Evolutionary conservation across 805 yeast species (phyloP).

Genomic region (Cyberlindnera meyerae): DNA sequence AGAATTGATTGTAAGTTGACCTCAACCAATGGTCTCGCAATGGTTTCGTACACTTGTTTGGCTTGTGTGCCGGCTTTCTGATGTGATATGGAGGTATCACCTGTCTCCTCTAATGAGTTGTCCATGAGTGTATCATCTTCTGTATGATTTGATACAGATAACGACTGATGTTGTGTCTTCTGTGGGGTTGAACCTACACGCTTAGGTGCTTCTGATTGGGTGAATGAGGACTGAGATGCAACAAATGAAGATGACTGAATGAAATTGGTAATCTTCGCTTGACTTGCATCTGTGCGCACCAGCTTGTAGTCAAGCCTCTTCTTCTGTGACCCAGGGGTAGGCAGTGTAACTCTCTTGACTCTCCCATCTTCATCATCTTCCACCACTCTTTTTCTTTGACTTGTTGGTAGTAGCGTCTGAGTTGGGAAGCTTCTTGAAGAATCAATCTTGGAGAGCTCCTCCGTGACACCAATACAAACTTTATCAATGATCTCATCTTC

Average conservation of each 20-base stretch:
- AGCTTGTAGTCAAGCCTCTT: conserved; percentile 55
- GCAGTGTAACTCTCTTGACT: background rate
- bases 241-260: conserved; percentile 1
- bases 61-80: no score
- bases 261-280: conserved; percentile 45
- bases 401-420: conserved; percentile 45
- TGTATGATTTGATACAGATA: background rate
- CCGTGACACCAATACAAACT: conserved; percentile 47
- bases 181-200: no score
- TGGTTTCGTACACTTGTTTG: background rate
- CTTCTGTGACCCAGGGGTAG: conserved; percentile 11
- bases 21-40: conserved; percentile 28
- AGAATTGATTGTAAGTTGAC: conserved; percentile 56
- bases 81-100: no score
- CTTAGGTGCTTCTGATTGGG: no score
- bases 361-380: conserved; percentile 5
- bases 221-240: no score
- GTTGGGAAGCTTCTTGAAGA: conserved; percentile 63
- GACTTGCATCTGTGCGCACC: conserved; percentile 68
- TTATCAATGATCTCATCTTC: conserved; percentile 81
- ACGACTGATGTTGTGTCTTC: background rate
- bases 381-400: conserved; percentile 22
- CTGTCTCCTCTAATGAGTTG: no score
- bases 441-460: conserved; percentile 51
- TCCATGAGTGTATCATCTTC: no score